These are phyloP conservation scores for Phaseolus coccineus DNA, from an alignment of 331 rosid genomes.

Conservation along the genomic window DNA sequence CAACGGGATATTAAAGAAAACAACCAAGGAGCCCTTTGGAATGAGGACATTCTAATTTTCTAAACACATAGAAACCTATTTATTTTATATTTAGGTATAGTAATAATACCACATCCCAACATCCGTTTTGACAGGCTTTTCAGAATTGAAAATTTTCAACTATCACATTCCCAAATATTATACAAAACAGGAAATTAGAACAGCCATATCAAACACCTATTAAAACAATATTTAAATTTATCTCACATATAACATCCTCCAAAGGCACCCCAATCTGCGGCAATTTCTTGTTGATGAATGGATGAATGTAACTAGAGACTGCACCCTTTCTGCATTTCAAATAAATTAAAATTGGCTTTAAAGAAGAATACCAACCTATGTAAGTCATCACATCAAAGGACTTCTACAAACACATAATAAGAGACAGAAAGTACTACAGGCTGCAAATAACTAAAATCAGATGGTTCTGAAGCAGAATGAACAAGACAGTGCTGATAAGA, in stretches of 20 bases:
- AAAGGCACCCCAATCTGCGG: constrained; percentile 56
- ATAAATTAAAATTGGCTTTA: constrained; percentile 32
- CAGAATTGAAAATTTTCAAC: background rate
- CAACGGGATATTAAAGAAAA: constrained; percentile 41
- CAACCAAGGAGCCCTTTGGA: background rate
- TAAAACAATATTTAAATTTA: constrained; percentile 44
- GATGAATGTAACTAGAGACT: constrained; percentile 65
- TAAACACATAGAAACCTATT: background rate
- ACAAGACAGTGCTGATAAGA: constrained; percentile 52
- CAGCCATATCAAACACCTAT: constrained; percentile 10
- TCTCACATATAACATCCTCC: constrained; percentile 51
- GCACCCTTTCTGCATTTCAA: constrained; percentile 64
- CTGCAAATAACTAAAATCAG: constrained; percentile 40
- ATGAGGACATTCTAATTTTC: constrained; percentile 27
- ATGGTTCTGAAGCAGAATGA: constrained; percentile 50
- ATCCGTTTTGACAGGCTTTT: background rate
- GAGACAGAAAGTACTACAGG: constrained; percentile 36
- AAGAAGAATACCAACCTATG: constrained; percentile 37
- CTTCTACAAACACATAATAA: constrained; percentile 24
- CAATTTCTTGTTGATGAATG: constrained; percentile 58
- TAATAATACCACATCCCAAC: background rate
- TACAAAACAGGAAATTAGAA: constrained; percentile 26
- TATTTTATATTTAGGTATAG: constrained; percentile 18
- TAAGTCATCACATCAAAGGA: constrained; percentile 25
- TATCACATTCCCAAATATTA: constrained; percentile 1